Base-by-base conservation (phyloP, 345 rosid genomes). In the Citrus reticulata region DNA sequence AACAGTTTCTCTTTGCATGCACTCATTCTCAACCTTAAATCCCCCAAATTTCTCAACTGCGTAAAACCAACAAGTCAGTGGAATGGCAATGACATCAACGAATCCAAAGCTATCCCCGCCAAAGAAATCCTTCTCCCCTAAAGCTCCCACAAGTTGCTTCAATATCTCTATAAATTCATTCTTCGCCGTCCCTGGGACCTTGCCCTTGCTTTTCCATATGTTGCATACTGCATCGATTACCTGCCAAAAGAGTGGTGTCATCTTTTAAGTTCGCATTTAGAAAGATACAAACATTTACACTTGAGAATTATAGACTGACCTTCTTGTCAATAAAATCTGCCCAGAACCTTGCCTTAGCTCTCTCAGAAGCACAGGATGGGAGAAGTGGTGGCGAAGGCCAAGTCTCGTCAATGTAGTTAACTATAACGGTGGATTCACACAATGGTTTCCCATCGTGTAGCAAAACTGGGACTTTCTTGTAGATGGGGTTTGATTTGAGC, bases 301-400 rank as follows among this genome's bases (percentile, higher is more conserved):
- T 11, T 13, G 51, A 3, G 51, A 46, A 13, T 11, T 3, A 46
- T 11, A 11, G 1, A 13, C 51, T 46, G 17, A 90, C 97, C 93
- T 90, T 93, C 54, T 85, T 90, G 79, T 93, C 98, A 2, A 93
- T 78, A 72, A 82, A 93, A 69, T 92, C 93, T 0, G 87, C 87
- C 98, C 97, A 92, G 72, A 92, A 93, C 14, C 90, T 81, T 16
- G 94, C 95, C 67, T 84, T 88, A 60, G 95, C 85, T 3, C 87
- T 78, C 1, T 51, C 85, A 62, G 82, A 90, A 1, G 97, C 70
- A 57, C 83, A 86, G 39, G 93, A 22, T 9, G 95, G 93, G 70
- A 92, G 93, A 76, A 93, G 72, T 0, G 89, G 78, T 13, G 85
- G 85, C 0, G 84, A 65, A 55, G 86, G 62, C 95, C 95, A 93